These are phyloP conservation scores for Puccinellia tenuiflora DNA, from an alignment of 176 grass and related monocot genomes.

Conservation along the genomic window DNA sequence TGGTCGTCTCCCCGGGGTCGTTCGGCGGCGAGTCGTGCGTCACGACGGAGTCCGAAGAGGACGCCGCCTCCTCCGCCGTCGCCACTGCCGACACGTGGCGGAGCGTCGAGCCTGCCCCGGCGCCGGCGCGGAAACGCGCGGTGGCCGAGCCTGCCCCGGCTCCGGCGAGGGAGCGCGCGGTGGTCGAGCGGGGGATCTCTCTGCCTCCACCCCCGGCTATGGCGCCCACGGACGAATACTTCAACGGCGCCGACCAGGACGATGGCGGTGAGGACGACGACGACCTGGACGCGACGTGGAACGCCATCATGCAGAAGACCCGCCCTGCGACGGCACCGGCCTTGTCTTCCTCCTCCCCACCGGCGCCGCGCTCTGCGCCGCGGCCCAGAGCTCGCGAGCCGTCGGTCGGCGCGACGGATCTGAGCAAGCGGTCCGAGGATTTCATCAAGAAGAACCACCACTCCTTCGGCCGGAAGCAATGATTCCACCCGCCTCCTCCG, in stretches of 20 bases:
- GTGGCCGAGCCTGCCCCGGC: not conserved
- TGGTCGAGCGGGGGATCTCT: not conserved
- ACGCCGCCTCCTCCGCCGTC: constrained; percentile 12
- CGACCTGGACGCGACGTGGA: constrained; percentile 78
- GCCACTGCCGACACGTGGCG: not conserved
- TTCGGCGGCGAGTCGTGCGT: constrained; percentile 49
- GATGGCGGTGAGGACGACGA: not conserved
- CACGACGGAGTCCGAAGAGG: constrained; percentile 49
- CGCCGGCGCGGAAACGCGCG: not conserved
- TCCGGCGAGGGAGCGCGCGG: not conserved
- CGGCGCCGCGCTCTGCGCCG: not conserved
- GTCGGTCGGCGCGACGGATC: too few relatives aligned
- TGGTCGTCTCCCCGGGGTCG: constrained; percentile 3
- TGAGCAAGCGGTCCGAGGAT: too few relatives aligned
- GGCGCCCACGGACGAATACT: not conserved
- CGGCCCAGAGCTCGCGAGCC: constrained; percentile 20
- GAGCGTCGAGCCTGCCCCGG: constrained; percentile 12
- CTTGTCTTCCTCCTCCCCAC: not conserved
- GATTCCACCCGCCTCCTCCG: not conserved
- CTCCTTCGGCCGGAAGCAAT: constrained; percentile 13
- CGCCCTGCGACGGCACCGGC: not conserved
- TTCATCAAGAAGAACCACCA: too few relatives aligned
- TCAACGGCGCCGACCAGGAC: not conserved
- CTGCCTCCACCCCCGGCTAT: not conserved
- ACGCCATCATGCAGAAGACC: constrained; percentile 64